Evolutionary conservation across 1,139 yeast genomes (phyloP).

Genomic region (Debaryomyces coudertii): DNA sequence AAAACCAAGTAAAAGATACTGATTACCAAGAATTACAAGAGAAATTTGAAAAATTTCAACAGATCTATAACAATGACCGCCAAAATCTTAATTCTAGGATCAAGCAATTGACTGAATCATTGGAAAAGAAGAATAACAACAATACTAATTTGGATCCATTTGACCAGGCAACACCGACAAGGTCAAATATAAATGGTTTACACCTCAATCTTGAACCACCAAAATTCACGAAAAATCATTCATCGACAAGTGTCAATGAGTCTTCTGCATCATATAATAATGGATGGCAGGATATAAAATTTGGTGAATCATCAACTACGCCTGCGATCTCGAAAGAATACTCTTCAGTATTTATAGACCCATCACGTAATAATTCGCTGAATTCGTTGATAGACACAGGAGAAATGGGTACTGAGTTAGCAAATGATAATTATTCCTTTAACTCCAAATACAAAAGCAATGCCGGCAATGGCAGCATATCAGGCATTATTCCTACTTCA

Average conservation of each 20-base stretch:
- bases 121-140: constrained; percentile 20
- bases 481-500: constrained; percentile 20
- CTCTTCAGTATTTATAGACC: constrained; percentile 19
- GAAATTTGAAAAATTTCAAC: constrained; percentile 33
- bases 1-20: constrained; percentile 28
- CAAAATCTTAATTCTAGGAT: constrained; percentile 32
- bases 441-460: constrained; percentile 14
- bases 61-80: constrained; percentile 37
- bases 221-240: constrained; percentile 6
- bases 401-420: constrained; percentile 18
- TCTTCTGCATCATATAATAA: constrained; percentile 4
- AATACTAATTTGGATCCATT: background rate
- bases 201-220: constrained; percentile 9
- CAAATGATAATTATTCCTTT: constrained; percentile 18
- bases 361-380: constrained; percentile 22
- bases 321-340: constrained; percentile 24
- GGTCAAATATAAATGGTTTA: background rate
- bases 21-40: constrained; percentile 33
- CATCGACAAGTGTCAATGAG: constrained; percentile 11
- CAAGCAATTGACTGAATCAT: constrained; percentile 25
- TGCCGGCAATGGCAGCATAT: constrained; percentile 16
- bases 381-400: constrained; percentile 26
- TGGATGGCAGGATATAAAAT: constrained; percentile 25
- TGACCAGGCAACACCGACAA: background rate
- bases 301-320: constrained; percentile 43